Evolutionary conservation across 2,329 filamentous ascomycete genomes (phyloP), one percentile per base, ranked within the genome.

Genomic region (Botryotinia calthae): DNA sequence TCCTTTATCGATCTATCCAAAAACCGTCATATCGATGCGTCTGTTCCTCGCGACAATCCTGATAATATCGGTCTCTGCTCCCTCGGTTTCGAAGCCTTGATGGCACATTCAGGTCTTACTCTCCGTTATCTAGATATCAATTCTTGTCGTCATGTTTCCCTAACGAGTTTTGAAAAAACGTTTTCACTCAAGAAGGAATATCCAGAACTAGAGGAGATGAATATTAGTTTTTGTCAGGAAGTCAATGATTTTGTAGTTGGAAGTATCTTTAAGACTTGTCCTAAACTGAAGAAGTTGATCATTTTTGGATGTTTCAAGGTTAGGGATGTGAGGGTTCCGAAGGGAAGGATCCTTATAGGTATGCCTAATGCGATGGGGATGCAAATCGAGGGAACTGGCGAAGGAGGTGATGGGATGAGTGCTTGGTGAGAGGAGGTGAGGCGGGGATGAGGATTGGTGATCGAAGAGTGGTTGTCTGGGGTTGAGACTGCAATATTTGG

Each of bases 121-220:
- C 82, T 98, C 2, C 85, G 86, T 73, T 84, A 87, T 58, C 84
- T 98, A 48, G 93, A 97, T 79, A 85, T 98, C n/a, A 88, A 93
- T 22, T 93, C 91, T 0, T 97, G 94, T 79, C 91, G 95, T 4
- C 92, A 97, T 80, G 95, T 98, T 75, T 87, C 89, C 1, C 85
- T 87, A 48, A 83, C 87, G 25, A 89, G 93, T 0, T 94, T 97
- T 73, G 89, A 93, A 75, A 86, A 90, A 16, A 90, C 92, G 0
- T 98, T 98, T 78, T 83, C 84, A 9, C 82, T 83, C 14, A 85
- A 85, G 37, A 87, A 86, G 62, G 79, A 76, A 34, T 98, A 97
- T 77, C 89, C 91, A 0, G 84, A 89, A 18, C 85, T 98, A 48
- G 84, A 85, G 74, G 87, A 91, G 73, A 84, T 97, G 61, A 94